Evolutionary conservation across 139 green algal species (phyloP).

Genomic region (Diplosphaera chodatii): DNA sequence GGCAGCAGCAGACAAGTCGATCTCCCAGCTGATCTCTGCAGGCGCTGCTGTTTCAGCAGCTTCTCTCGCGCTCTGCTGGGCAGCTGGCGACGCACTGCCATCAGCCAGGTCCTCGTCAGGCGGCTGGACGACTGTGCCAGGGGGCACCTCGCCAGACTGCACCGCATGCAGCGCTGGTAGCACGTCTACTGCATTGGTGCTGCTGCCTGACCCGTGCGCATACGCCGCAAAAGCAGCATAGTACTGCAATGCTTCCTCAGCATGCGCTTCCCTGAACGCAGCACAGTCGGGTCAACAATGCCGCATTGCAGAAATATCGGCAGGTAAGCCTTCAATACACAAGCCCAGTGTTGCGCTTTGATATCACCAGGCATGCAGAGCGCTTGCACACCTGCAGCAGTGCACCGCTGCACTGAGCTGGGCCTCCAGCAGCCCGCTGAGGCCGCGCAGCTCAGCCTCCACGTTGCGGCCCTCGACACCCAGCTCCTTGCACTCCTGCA

Average conservation of each 20-base stretch:
- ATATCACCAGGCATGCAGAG: too few species aligned
- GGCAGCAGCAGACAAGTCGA: constrained; percentile 7
- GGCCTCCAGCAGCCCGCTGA: constrained; percentile 41
- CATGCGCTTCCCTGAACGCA: too few species aligned
- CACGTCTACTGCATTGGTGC: not conserved
- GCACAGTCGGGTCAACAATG: too few species aligned
- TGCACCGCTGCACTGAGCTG: constrained; percentile 26
- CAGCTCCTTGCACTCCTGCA: constrained; percentile 50
- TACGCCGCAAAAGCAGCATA: constrained; percentile 29
- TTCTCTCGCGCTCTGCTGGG: not conserved
- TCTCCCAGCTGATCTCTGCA: constrained; percentile 21
- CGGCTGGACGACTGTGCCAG: not conserved
- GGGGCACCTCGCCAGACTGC: constrained; percentile 15
- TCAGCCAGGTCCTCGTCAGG: too few species aligned
- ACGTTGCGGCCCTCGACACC: constrained; percentile 34
- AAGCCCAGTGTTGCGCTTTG: too few species aligned
- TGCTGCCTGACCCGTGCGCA: constrained; percentile 1
- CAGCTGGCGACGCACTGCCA: not conserved
- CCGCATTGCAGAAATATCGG: too few species aligned
- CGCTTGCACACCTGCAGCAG: too few species aligned
- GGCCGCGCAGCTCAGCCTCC: constrained; percentile 27
- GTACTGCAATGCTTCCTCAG: constrained; percentile 15
- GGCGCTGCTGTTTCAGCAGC: too few species aligned
- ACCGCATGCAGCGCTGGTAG: constrained; percentile 35
- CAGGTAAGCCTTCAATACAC: too few species aligned